phyloP scores from a whole-genome alignment of 2,329 filamentous ascomycete genomes.

The Fusarium vanettenii region DNA sequence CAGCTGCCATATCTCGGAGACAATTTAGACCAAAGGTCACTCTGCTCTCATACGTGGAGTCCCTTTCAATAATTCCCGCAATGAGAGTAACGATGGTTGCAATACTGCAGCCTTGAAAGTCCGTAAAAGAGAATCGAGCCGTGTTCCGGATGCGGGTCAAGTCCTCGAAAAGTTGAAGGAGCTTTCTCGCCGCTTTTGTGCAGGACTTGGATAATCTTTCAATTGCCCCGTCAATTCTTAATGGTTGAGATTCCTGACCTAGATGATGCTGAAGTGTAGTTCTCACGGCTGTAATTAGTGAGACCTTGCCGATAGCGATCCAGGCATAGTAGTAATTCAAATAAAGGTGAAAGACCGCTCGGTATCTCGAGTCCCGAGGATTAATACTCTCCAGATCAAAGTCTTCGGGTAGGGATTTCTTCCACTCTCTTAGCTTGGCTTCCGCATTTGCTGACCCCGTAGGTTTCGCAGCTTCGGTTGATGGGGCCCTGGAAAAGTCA shows the following conservation, averaged over 20 bases:
- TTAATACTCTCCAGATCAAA: slow-evolving; percentile 45
- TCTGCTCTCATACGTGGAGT: slow-evolving; percentile 45
- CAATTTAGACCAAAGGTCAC: slow-evolving; percentile 48
- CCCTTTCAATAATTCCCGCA: slow-evolving; percentile 49
- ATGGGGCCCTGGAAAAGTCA: slow-evolving; percentile 4
- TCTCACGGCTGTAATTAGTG: slow-evolving; percentile 48
- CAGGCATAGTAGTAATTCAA: slow-evolving; percentile 52
- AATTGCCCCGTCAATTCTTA: slow-evolving; percentile 12
- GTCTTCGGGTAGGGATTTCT: slow-evolving; percentile 41
- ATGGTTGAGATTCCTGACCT: neutral
- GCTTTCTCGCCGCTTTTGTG: slow-evolving; percentile 47
- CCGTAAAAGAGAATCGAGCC: slow-evolving; percentile 52
- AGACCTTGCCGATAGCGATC: slow-evolving; percentile 51
- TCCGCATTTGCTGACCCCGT: slow-evolving; percentile 10
- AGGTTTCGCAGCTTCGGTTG: slow-evolving; percentile 14
- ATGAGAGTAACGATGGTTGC: slow-evolving; percentile 51
- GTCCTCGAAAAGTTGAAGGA: slow-evolving; percentile 47
- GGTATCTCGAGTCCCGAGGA: slow-evolving; percentile 44
- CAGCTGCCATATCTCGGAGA: slow-evolving; percentile 49
- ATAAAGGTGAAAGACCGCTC: slow-evolving; percentile 49
- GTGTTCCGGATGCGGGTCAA: slow-evolving; percentile 44
- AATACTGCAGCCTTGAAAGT: slow-evolving; percentile 54
- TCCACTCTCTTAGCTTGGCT: slow-evolving; percentile 47
- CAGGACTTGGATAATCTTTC: slow-evolving; percentile 42
- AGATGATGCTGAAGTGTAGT: slow-evolving; percentile 36